Percentiles rank a stretch among this genome's conserved stretches.
Evolutionary conservation across 2,329 filamentous ascomycete genomes (phyloP).

Genomic region (Nemania sp.): DNA sequence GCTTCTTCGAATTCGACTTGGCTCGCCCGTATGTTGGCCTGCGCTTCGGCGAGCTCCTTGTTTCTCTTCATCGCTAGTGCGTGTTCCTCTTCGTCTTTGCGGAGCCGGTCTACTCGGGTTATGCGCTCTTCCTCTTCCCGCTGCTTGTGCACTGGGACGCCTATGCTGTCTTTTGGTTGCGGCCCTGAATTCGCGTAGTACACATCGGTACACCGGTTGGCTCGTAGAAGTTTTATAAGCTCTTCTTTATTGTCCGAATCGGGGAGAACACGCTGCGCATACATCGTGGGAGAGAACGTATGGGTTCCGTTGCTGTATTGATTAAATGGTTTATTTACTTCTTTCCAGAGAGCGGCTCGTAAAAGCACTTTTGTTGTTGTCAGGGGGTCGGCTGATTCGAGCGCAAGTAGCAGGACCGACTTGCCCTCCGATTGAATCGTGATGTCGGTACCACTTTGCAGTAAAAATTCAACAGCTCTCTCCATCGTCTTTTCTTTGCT

Average conservation of each 20-base stretch:
- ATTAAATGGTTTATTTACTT: slow-evolving; percentile 63
- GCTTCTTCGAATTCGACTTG: slow-evolving; percentile 57
- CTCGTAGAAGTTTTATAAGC: slow-evolving; percentile 53
- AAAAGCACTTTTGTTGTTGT: slow-evolving; percentile 60
- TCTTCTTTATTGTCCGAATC: slow-evolving; percentile 45
- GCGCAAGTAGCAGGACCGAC: slow-evolving; percentile 61
- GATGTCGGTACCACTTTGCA: slow-evolving; percentile 60
- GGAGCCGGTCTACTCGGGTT: slow-evolving; percentile 49
- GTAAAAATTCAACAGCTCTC: slow-evolving; percentile 58
- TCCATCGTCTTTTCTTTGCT: slow-evolving; percentile 58
- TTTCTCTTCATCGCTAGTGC: slow-evolving; percentile 51
- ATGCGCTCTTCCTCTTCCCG: slow-evolving; percentile 55
- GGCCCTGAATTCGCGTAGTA: slow-evolving; percentile 58
- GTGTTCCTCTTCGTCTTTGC: slow-evolving; percentile 54
- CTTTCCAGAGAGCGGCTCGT: slow-evolving; percentile 66
- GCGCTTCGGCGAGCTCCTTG: slow-evolving; percentile 55
- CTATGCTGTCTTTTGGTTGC: slow-evolving; percentile 57
- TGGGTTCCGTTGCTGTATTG: slow-evolving; percentile 55
- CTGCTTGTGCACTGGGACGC: slow-evolving; percentile 55
- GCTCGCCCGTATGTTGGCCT: slow-evolving; percentile 53
- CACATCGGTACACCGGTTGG: slow-evolving; percentile 56
- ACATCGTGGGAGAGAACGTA: slow-evolving; percentile 68
- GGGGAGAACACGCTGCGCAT: slow-evolving; percentile 53
- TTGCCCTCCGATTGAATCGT: slow-evolving; percentile 60
- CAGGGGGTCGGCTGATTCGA: slow-evolving; percentile 59